Evolutionary conservation across 2,329 filamentous ascomycete genomes (phyloP), one percentile per base, ranked within the genome.

Genomic region (Aureobasidium lini): DNA sequence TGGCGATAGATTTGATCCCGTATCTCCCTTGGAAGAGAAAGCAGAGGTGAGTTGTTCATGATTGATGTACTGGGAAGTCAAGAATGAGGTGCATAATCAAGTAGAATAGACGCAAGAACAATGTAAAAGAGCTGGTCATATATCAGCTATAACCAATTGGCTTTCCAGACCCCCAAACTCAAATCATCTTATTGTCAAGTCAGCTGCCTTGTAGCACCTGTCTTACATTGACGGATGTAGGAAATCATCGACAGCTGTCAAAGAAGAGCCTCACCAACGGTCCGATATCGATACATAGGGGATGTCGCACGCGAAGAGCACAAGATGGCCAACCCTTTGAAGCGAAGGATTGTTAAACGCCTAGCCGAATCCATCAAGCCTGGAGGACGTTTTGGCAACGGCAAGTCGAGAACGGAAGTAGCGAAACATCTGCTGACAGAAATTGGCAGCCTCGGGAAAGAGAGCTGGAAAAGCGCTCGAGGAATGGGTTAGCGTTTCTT

Each of bases 281-380:
- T 56, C 52, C 52, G 52, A 56, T 56, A 56, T 56, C 52, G 52
- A 56, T 43, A 28, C 39, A 34, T 44, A n/a, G 37, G 50, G 50
- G 18, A 34, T 10, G 37, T 29, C 32, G 32, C 10, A 2, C 15
- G n/a, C 28, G 29, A 53, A 49, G n/a, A 6, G n/a, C 15, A 13
- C 37, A 53, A 37, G 36, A 39, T 53, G 36, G 37, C 49, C 39
- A n/a, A 40, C 37, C 15, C 39, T 23, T 49, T 42, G 28, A 37
- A 18, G 37, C 49, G 37, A 53, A 42, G 49, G 49, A 53, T 53
- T 53, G 49, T 42, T 32, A 18, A 53, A 40, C 49, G 37, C 28
- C 8, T 31, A 15, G 28, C 49, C 49, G 32, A 31, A 28, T 28
- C 9, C 15, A 42, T 50, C 32, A 39, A 18, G 16, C 18, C 37